Percentiles rank a stretch among this genome's conserved stretches.
Conservation (phyloP, 805 yeast species). For the Ascoidea tarda region DNA sequence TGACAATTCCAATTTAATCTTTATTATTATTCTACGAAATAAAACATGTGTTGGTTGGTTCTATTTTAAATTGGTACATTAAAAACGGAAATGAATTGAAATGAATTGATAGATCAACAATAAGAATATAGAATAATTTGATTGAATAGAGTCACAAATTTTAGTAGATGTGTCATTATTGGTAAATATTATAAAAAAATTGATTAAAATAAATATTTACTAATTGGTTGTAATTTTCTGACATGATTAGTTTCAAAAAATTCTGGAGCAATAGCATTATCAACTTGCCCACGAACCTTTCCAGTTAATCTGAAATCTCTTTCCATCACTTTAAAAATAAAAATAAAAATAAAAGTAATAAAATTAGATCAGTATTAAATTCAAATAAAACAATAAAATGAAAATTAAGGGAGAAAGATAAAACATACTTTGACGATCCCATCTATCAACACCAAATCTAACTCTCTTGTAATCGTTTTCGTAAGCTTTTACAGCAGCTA, state of each 20-base stretch:
- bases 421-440: constrained; percentile 29
- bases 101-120: no score
- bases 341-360: constrained; percentile 5
- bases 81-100: no score
- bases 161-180: no score
- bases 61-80: no score
- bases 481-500: constrained; percentile 25
- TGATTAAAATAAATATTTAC: no score
- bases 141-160: no score
- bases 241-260: constrained; percentile 59
- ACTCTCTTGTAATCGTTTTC: constrained; percentile 39
- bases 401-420: not conserved
- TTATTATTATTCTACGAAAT: no score
- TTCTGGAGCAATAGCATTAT: constrained; percentile 59
- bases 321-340: constrained; percentile 31
- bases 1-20: no score
- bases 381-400: constrained; percentile 8
- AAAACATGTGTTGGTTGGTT: no score
- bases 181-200: no score
- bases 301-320: constrained; percentile 75
- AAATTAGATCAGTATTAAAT: not conserved
- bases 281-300: constrained; percentile 50
- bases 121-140: no score
- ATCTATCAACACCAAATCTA: constrained; percentile 36
- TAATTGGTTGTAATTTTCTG: constrained; percentile 11